Evolutionary conservation across 2,329 filamentous ascomycete genomes (phyloP).

Genomic region (Corinectria fuckeliana): DNA sequence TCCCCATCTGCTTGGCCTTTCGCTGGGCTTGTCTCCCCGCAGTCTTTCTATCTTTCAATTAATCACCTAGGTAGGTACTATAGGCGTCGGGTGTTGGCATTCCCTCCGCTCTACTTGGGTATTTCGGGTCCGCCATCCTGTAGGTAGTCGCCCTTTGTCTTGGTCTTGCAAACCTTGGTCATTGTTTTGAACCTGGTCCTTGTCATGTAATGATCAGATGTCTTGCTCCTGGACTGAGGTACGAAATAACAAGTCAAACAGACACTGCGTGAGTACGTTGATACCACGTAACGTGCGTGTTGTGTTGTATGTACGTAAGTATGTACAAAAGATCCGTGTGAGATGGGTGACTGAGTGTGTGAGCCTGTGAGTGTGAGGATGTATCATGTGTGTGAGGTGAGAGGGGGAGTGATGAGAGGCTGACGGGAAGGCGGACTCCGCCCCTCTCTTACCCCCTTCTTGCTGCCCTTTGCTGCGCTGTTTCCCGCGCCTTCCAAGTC

Average conservation of each 20-base stretch:
- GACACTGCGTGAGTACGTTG: conserved; percentile 1
- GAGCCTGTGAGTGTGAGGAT: background rate
- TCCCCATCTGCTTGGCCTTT: conserved; percentile 13
- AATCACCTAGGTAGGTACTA: too few species aligned
- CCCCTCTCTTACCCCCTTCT: conserved; percentile 25
- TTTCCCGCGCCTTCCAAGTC: conserved; percentile 20
- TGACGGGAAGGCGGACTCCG: conserved; percentile 35
- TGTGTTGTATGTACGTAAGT: too few species aligned
- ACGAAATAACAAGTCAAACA: conserved; percentile 1
- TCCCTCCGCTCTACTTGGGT: conserved; percentile 8
- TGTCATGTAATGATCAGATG: background rate
- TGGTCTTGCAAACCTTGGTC: conserved; percentile 19
- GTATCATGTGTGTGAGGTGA: conserved; percentile 13
- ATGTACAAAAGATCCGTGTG: background rate
- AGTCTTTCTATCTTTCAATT: conserved; percentile 6
- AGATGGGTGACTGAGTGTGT: conserved; percentile 3
- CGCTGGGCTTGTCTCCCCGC: conserved; percentile 7
- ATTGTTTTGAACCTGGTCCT: conserved; percentile 3
- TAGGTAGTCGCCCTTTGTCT: background rate
- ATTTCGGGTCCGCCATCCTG: background rate
- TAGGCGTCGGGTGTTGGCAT: too few species aligned
- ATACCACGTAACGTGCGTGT: background rate
- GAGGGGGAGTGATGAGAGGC: conserved; percentile 25
- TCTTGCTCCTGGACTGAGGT: background rate
- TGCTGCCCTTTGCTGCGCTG: conserved; percentile 6